Evolutionary conservation across 139 green algal genomes (phyloP).

Genomic region (Auxenochlorella pyrenoidosa): DNA sequence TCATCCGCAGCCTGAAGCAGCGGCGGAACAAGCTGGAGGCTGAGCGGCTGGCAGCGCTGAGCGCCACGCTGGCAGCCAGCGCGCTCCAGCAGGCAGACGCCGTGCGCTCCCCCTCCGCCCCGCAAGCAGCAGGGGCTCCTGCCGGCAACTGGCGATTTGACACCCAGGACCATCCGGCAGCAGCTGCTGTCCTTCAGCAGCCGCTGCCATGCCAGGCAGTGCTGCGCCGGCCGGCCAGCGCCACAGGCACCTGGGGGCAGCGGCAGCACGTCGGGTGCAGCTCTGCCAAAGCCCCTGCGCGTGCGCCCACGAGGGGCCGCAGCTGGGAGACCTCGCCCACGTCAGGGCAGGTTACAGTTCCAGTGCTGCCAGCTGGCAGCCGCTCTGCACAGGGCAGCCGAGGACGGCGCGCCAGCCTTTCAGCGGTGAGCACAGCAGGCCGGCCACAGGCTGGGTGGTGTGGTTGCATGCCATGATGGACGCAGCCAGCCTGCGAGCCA

Average conservation of each 20-base stretch:
- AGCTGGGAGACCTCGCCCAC: background rate
- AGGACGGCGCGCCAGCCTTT: background rate
- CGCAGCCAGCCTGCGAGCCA: too few species aligned
- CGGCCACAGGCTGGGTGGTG: too few species aligned
- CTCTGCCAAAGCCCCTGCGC: background rate
- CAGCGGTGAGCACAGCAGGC: background rate
- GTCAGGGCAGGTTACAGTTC: background rate
- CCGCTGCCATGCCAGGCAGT: background rate
- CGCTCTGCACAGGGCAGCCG: background rate
- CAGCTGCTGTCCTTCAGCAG: background rate
- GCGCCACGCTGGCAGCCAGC: background rate
- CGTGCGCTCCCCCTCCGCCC: background rate
- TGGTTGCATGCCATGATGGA: background rate
- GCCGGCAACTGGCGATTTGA: background rate
- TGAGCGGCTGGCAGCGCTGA: background rate
- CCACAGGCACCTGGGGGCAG: background rate
- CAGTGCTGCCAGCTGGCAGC: background rate
- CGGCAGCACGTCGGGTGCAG: background rate
- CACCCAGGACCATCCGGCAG: background rate
- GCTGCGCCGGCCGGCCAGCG: background rate
- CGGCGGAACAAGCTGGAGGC: background rate
- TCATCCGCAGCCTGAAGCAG: conserved; percentile 17
- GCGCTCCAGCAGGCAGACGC: background rate
- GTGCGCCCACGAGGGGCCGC: background rate
- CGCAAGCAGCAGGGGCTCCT: background rate